phyloP scores from a whole-genome alignment of 2,329 filamentous ascomycete genomes.

The Ceratocystis diversiconidia region DNA sequence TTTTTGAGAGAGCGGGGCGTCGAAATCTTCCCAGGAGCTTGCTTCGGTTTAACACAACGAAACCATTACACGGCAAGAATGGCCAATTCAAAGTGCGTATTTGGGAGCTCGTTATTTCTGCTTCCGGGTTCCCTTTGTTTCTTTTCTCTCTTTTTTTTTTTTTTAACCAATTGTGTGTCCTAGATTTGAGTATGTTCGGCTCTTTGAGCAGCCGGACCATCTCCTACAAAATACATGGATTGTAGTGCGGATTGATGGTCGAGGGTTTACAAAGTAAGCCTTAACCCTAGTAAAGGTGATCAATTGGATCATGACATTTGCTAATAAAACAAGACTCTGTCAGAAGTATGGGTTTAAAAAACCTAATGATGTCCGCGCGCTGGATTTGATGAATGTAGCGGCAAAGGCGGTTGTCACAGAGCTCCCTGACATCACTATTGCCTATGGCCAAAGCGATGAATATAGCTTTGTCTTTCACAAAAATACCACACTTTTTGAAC shows the following conservation, averaged over 20 bases:
- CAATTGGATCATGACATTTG: not conserved
- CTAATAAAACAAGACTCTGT: constrained; percentile 49
- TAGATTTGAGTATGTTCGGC: constrained; percentile 87
- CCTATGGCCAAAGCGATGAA: constrained; percentile 90
- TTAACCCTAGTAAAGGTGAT: not conserved
- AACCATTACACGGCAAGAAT: constrained; percentile 24
- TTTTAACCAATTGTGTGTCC: not conserved
- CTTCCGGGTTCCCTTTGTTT: not conserved
- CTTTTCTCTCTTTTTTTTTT: not conserved
- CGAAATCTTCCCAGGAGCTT: not conserved
- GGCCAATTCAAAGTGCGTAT: constrained; percentile 41
- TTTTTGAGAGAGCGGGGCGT: not conserved
- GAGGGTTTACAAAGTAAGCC: constrained; percentile 80
- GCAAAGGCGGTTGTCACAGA: constrained; percentile 75
- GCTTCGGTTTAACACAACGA: not conserved
- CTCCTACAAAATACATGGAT: constrained; percentile 90
- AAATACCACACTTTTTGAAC: constrained; percentile 67
- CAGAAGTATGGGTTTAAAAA: constrained; percentile 75
- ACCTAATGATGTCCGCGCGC: constrained; percentile 75
- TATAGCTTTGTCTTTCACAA: constrained; percentile 90
- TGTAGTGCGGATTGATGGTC: constrained; percentile 82
- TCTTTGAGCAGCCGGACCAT: constrained; percentile 69
- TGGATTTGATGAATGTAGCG: constrained; percentile 89
- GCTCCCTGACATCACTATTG: constrained; percentile 70
- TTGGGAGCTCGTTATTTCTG: not conserved